Conservation (phyloP, 345 rosid species). For the Noccaea caerulescens region DNA sequence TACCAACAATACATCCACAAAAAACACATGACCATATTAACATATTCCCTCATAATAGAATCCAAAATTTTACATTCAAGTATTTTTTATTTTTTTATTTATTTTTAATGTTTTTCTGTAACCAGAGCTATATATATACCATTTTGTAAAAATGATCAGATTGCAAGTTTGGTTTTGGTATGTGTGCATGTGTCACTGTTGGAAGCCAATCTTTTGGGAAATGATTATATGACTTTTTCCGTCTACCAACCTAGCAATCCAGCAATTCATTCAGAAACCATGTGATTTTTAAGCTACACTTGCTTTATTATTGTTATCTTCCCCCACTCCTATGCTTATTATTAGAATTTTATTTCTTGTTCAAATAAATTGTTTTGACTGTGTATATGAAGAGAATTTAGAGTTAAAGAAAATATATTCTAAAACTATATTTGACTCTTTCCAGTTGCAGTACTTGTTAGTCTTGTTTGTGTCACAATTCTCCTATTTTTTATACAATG, state of each 20-base stretch:
- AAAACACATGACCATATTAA: conserved; percentile 45
- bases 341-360: neutral
- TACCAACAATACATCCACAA: conserved; percentile 39
- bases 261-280: conserved; percentile 19
- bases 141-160: too few relatives aligned
- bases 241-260: conserved; percentile 48
- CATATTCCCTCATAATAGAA: neutral
- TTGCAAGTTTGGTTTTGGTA: conserved; percentile 3
- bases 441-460: conserved; percentile 27
- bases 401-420: neutral
- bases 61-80: neutral
- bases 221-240: conserved; percentile 21
- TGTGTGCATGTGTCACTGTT: conserved; percentile 28
- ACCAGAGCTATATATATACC: neutral
- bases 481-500: neutral
- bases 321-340: neutral
- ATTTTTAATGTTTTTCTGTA: neutral
- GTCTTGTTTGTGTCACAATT: neutral
- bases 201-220: conserved; percentile 36
- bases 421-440: conserved; percentile 4
- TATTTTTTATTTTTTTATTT: too few relatives aligned
- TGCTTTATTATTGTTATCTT: neutral
- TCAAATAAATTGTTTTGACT: conserved; percentile 22
- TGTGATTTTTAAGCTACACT: conserved; percentile 34
- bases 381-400: neutral